Evolutionary conservation across 1,139 yeast species (phyloP).

Genomic region (Trichomonascaceae sp.): DNA sequence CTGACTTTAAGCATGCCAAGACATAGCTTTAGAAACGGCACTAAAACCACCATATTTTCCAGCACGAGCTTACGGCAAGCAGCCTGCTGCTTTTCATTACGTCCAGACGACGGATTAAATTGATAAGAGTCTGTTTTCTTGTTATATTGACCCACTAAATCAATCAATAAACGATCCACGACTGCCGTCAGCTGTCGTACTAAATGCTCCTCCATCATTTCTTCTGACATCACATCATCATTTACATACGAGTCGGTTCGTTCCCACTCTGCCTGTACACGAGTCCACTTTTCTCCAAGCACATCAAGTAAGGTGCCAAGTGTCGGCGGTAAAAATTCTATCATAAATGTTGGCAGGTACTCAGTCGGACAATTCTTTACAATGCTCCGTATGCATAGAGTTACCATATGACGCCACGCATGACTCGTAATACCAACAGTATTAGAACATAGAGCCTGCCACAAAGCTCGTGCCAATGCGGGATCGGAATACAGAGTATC

Average conservation of each 20-base stretch:
- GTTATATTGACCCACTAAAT: slow-evolving; percentile 66
- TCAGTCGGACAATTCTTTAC: slow-evolving; percentile 81
- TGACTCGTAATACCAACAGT: slow-evolving; percentile 84
- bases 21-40: slow-evolving; percentile 70
- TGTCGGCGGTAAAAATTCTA: slow-evolving; percentile 69
- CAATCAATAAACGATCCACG: slow-evolving; percentile 83
- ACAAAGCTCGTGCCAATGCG: slow-evolving; percentile 63
- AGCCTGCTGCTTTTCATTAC: slow-evolving; percentile 13
- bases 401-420: slow-evolving; percentile 95
- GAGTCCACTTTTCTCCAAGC: slow-evolving; percentile 67
- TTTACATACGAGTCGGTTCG: slow-evolving; percentile 37
- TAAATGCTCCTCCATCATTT: slow-evolving; percentile 96
- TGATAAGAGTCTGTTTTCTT: slow-evolving; percentile 12
- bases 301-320: slow-evolving; percentile 67
- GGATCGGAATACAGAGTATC: slow-evolving; percentile 86
- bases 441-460: slow-evolving; percentile 85
- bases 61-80: slow-evolving; percentile 62
- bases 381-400: slow-evolving; percentile 78
- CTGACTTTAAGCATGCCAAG: slow-evolving; percentile 74
- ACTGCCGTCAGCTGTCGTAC: slow-evolving; percentile 89
- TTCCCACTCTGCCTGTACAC: slow-evolving; percentile 33
- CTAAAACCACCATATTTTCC: slow-evolving; percentile 60
- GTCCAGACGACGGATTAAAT: not conserved
- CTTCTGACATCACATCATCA: slow-evolving; percentile 86
- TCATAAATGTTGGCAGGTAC: slow-evolving; percentile 62